Percentiles rank a stretch among this genome's conserved stretches.
Conservation (phyloP, 306 rosid species). For the Cicer bijugum region DNA sequence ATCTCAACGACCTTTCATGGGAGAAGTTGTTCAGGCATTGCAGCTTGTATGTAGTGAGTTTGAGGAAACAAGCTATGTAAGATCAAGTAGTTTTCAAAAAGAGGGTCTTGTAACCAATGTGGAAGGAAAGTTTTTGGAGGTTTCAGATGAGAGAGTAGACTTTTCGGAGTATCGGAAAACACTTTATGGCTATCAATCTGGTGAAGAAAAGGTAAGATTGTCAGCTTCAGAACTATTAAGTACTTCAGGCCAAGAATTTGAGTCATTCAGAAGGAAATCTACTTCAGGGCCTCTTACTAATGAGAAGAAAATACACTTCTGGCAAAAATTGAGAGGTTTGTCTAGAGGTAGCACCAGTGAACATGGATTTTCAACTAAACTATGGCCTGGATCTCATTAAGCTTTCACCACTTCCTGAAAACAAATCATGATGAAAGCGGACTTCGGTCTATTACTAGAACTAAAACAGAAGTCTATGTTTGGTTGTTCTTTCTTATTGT, state of each 20-base stretch:
- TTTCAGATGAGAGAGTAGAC: conserved; percentile 41
- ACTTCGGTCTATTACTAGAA: conserved; percentile 15
- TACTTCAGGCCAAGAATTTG: conserved; percentile 59
- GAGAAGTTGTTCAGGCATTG: conserved; percentile 96
- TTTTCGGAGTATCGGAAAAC: conserved; percentile 35
- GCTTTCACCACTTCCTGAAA: conserved; percentile 19
- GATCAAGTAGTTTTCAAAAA: conserved; percentile 56
- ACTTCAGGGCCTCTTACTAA: conserved; percentile 67
- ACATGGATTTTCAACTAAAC: conserved; percentile 66
- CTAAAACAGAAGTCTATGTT: conserved; percentile 5
- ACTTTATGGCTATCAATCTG: conserved; percentile 46
- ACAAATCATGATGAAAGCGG: conserved; percentile 19
- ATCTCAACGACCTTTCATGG: conserved; percentile 94
- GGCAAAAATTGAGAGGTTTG: conserved; percentile 71
- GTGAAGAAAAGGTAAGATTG: conserved; percentile 51
- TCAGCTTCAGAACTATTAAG: conserved; percentile 62
- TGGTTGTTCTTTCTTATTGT: conserved; percentile 17
- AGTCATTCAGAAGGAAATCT: conserved; percentile 70
- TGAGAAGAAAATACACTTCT: conserved; percentile 62
- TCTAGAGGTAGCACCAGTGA: conserved; percentile 81
- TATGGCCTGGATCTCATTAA: conserved; percentile 60
- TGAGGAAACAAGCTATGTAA: conserved; percentile 58
- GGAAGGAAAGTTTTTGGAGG: conserved; percentile 41
- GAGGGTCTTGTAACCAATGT: conserved; percentile 48
- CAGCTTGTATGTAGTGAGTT: conserved; percentile 91